Evolutionary conservation across 257 asterid genomes (phyloP), one percentile per base, ranked within the genome.

Genomic region (Gentiana straminea): DNA sequence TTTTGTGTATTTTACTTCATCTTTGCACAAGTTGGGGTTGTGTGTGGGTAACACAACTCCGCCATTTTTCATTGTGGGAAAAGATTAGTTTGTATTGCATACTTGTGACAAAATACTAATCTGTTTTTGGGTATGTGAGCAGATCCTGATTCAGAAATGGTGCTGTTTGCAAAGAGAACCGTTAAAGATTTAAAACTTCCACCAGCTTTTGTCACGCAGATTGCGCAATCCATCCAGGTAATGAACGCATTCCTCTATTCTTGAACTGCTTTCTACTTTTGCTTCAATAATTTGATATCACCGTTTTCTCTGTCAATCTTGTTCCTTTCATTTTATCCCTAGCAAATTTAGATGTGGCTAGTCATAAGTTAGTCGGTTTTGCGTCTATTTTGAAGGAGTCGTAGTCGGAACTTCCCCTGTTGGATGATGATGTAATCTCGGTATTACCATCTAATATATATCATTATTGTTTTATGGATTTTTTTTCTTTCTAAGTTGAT

Each of bases 131-230:
- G 44, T 8, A 47, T 11, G 13, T 44, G 24, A 24, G 72, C 55
- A 91, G 98, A 92, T 79, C 86, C 95, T 58, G 98, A 92, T 72
- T 73, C 97, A 47, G 98, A 92, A 75, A 77, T 88, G 61, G 83
- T 71, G 72, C 76, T 81, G 58, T 88, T 88, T 70, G 98, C 98
- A 2, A 92, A 80, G 61, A 85, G 93, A 77, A 92, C 94, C 39
- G 94, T 80, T 65, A 92, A 81, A 66, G 98, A 92, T 72, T 81
- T 83, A 77, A 92, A 85, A 78, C 89, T 92, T 73, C 94, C 95
- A 50, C 95, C 95, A 56, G 86, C 89, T 59, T 92, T 92, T 73
- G 78, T 78, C 66, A 77, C 94, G 35, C 98, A 88, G 82, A 88
- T 92, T 36, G 84, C 95, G 69, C 98, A 87, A 67, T 88, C 95